Percentiles rank a stretch among this genome's conserved stretches.
Evolutionary conservation across 176 grass and related monocot genomes (phyloP).

Genomic region (Musa acuminata): DNA sequence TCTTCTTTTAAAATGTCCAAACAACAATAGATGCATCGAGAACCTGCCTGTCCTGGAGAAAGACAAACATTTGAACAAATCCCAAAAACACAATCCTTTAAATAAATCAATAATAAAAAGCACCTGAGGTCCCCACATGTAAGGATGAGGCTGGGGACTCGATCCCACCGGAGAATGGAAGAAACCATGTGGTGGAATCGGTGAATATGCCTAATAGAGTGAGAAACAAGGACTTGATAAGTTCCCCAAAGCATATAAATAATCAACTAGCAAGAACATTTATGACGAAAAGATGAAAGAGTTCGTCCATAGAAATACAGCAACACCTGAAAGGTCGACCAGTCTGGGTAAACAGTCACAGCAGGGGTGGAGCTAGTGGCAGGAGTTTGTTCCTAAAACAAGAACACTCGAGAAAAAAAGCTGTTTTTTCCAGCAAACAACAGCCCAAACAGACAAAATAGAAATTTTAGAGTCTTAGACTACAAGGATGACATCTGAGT

Average conservation of each 20-base stretch:
- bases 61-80: too few species aligned
- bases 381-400: conserved; percentile 65
- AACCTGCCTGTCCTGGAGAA: too few species aligned
- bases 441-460: background rate
- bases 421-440: background rate
- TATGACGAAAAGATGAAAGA: background rate
- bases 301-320: conserved; percentile 10
- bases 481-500: background rate
- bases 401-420: conserved; percentile 7
- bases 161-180: conserved; percentile 65
- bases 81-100: background rate
- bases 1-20: background rate
- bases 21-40: background rate
- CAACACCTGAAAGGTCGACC: conserved; percentile 75
- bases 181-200: conserved; percentile 90
- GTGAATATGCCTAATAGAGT: conserved; percentile 64
- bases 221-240: conserved; percentile 3
- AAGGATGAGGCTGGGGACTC: conserved; percentile 87
- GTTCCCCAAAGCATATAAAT: conserved; percentile 3
- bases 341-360: conserved; percentile 64
- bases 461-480: conserved; percentile 6
- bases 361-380: conserved; percentile 42
- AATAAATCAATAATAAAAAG: conserved; percentile 6
- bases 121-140: conserved; percentile 97
- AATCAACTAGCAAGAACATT: background rate